Evolutionary conservation across 768 basidiomycete species (phyloP).

Genomic region (Ramaria sp.): DNA sequence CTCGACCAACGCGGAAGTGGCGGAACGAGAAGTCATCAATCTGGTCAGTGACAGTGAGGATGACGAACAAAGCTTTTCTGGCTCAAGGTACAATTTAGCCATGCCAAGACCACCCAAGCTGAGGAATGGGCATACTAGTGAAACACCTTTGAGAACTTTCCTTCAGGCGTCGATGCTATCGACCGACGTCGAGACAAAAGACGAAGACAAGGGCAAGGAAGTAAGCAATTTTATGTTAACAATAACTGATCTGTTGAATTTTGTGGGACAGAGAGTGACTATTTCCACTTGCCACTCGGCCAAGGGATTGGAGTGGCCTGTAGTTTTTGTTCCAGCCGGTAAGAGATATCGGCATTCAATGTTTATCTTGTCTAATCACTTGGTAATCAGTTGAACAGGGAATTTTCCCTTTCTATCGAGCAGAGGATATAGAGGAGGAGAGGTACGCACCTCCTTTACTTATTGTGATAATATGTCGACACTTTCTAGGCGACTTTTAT

Average conservation of each 20-base stretch:
- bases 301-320: slow-evolving; percentile 89
- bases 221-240: slow-evolving; percentile 19
- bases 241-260: not conserved
- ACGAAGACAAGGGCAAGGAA: slow-evolving; percentile 36
- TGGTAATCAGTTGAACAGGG: slow-evolving; percentile 48
- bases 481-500: slow-evolving; percentile 59
- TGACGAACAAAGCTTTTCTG: not conserved
- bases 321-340: slow-evolving; percentile 74
- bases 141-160: slow-evolving; percentile 58
- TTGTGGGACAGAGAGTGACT: slow-evolving; percentile 53
- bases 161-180: slow-evolving; percentile 76
- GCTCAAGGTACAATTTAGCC: not conserved
- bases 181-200: slow-evolving; percentile 62
- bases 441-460: slow-evolving; percentile 30
- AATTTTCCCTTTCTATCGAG: slow-evolving; percentile 65
- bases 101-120: not conserved
- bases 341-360: slow-evolving; percentile 4
- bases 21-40: slow-evolving; percentile 14
- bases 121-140: slow-evolving; percentile 17
- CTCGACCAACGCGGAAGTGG: slow-evolving; percentile 11
- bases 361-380: slow-evolving; percentile 3
- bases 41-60: slow-evolving; percentile 11
- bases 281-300: slow-evolving; percentile 83
- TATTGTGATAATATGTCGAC: not conserved
- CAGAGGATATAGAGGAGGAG: slow-evolving; percentile 75